Percentiles rank a stretch among this genome's conserved stretches.
Conservation (phyloP, 805 yeast species). For the Ascoidea asiatica region DNA sequence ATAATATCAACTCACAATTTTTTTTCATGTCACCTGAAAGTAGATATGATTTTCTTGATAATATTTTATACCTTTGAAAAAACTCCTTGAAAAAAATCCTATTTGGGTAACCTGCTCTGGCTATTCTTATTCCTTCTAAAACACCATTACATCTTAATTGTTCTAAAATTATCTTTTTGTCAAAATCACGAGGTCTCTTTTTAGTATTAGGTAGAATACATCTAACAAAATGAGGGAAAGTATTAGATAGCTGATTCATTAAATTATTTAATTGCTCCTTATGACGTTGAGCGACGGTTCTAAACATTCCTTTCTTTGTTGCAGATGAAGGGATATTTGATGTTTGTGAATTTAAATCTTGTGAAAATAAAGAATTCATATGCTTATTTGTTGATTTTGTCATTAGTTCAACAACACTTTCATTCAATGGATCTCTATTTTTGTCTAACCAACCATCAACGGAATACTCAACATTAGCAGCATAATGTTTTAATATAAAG, state of each 20-base stretch:
- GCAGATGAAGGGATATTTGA: conserved; percentile 14
- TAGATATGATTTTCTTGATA: conserved; percentile 34
- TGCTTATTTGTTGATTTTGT: conserved; percentile 42
- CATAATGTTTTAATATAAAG: conserved; percentile 82
- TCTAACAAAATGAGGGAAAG: conserved; percentile 94
- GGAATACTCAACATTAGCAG: conserved; percentile 90
- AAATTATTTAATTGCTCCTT: conserved; percentile 67
- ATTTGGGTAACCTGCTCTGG: conserved; percentile 95
- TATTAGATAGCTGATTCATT: conserved; percentile 58
- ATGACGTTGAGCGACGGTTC: conserved; percentile 82
- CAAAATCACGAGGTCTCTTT: conserved; percentile 59
- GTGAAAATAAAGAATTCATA: conserved; percentile 39
- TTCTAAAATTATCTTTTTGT: conserved; percentile 64
- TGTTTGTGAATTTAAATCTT: conserved; percentile 16
- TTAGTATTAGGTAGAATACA: conserved; percentile 84
- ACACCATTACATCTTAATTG: conserved; percentile 97
- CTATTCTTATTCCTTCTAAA: conserved; percentile 91
- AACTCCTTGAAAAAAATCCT: conserved; percentile 77
- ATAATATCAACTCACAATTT: conserved; percentile 55
- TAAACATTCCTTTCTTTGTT: conserved; percentile 23
- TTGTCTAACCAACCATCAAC: conserved; percentile 90
- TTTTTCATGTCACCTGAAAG: conserved; percentile 38
- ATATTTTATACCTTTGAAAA: conserved; percentile 57
- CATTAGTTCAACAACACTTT: conserved; percentile 50
- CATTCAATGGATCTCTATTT: conserved; percentile 87